Evolutionary conservation across 371 early-diverging fungal species (phyloP).

Genomic region (Haplosporangium sp.): DNA sequence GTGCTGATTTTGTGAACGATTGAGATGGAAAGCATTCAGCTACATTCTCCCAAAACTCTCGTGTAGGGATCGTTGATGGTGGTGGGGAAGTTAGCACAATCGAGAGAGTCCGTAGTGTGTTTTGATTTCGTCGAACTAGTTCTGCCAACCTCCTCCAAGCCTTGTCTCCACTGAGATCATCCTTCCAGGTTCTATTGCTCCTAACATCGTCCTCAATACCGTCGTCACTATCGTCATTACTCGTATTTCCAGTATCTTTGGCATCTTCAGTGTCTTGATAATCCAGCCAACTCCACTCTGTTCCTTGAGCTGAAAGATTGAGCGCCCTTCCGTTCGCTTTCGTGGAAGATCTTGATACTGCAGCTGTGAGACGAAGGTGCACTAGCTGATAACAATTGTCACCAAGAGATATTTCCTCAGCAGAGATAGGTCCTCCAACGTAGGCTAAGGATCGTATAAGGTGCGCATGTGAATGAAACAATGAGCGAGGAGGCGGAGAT

Average conservation of each 20-base stretch:
- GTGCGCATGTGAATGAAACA: conserved; percentile 1
- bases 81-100: not conserved
- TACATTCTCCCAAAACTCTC: not conserved
- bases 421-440: not conserved
- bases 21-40: conserved; percentile 2
- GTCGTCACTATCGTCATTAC: not conserved
- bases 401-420: not conserved
- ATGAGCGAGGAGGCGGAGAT: not conserved
- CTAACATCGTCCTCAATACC: not conserved
- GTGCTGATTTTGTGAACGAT: not conserved
- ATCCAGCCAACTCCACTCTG: not conserved
- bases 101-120: not conserved
- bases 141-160: not conserved
- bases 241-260: no score
- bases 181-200: not conserved
- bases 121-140: not conserved
- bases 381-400: not conserved
- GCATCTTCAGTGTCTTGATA: not conserved
- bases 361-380: not conserved
- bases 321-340: not conserved
- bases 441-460: not conserved
- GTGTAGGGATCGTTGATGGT: not conserved
- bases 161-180: not conserved
- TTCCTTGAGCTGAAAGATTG: not conserved
- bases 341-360: not conserved